Conservation (phyloP, 1,284 basidiomycete genomes). For the Lignosus rhinocerotis region DNA sequence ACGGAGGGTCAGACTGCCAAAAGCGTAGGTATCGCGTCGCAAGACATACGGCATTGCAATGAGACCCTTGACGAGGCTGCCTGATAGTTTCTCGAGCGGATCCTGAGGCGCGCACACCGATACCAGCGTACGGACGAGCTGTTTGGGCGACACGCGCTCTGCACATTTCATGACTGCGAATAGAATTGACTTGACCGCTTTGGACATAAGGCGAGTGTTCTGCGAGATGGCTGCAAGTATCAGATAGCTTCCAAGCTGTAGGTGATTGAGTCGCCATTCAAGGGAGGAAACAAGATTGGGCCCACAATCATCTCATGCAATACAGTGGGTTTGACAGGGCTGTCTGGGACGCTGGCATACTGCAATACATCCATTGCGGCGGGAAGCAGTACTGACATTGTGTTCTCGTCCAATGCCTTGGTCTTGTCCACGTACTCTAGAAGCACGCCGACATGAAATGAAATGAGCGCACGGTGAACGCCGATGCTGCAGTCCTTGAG, state of each 20-base stretch:
- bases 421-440: constrained; percentile 75
- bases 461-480: constrained; percentile 74
- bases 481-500: constrained; percentile 46
- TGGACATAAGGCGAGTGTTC: constrained; percentile 54
- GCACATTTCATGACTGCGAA: constrained; percentile 55
- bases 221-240: constrained; percentile 68
- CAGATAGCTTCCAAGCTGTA: constrained; percentile 72
- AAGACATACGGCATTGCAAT: constrained; percentile 46
- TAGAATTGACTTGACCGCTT: constrained; percentile 61
- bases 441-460: constrained; percentile 83
- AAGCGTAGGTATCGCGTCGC: neutral
- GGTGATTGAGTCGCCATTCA: neutral
- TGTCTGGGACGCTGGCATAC: constrained; percentile 22
- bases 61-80: constrained; percentile 42
- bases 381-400: constrained; percentile 61
- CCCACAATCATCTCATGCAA: constrained; percentile 58
- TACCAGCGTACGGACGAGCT: constrained; percentile 58
- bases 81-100: constrained; percentile 46
- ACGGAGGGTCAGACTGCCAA: constrained; percentile 21
- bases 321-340: constrained; percentile 22
- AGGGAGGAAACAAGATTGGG: constrained; percentile 1
- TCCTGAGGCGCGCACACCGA: constrained; percentile 62
- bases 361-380: constrained; percentile 62
- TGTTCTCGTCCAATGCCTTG: constrained; percentile 60
- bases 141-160: constrained; percentile 46